phyloP scores from a whole-genome alignment of 352 stramenopile genomes.

The Globisporangium canariense region DNA sequence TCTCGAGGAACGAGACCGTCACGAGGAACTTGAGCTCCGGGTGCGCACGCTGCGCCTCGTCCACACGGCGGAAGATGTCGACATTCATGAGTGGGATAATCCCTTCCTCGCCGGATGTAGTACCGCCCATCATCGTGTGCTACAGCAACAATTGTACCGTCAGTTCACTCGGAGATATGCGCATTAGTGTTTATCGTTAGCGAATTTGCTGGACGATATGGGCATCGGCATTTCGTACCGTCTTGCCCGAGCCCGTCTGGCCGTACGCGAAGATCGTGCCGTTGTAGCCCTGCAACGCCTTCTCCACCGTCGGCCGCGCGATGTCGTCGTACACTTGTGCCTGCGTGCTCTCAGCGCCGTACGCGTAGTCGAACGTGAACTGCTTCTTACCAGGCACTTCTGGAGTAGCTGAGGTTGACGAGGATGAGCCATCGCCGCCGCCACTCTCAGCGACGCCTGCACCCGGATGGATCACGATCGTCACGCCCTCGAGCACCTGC shows the following conservation, averaged over 20 bases:
- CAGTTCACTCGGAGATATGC: no score
- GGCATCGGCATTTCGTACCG: slow-evolving; percentile 4
- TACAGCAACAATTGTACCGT: no score
- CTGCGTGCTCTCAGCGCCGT: slow-evolving; percentile 72
- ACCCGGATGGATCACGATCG: slow-evolving; percentile 47
- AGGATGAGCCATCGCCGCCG: not conserved
- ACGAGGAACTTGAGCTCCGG: slow-evolving; percentile 79
- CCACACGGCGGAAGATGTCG: slow-evolving; percentile 75
- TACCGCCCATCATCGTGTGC: slow-evolving; percentile 85
- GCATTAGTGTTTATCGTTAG: no score
- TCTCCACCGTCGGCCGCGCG: slow-evolving; percentile 68
- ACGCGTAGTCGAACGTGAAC: slow-evolving; percentile 88
- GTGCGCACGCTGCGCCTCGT: slow-evolving; percentile 25
- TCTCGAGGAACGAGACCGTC: slow-evolving; percentile 92
- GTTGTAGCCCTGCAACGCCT: slow-evolving; percentile 79
- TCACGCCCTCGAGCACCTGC: slow-evolving; percentile 51
- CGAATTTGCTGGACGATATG: no score
- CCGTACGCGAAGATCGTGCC: slow-evolving; percentile 79
- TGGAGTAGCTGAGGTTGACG: not conserved
- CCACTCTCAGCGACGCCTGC: slow-evolving; percentile 9
- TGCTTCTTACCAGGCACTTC: slow-evolving; percentile 29
- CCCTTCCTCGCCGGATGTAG: slow-evolving; percentile 44
- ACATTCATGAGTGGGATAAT: slow-evolving; percentile 90
- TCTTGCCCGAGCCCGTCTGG: slow-evolving; percentile 81
- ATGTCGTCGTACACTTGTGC: slow-evolving; percentile 78